Evolutionary conservation across 768 basidiomycete species (phyloP), one percentile per base, ranked within the genome.

Genomic region (Termitomyces heimii): DNA sequence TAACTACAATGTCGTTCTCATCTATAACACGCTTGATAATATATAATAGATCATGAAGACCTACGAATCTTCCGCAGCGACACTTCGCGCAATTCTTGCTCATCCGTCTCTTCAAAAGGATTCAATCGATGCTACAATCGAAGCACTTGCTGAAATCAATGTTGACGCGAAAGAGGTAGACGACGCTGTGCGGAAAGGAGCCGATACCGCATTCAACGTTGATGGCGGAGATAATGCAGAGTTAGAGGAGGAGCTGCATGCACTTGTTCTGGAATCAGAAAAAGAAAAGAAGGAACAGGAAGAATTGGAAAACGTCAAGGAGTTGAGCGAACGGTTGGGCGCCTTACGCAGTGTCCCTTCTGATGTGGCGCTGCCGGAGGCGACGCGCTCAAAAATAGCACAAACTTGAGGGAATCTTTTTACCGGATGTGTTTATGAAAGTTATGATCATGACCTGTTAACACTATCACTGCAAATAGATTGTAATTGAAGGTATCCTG

Each of bases 91-190:
- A 0, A 83, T 98, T 44, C 81, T 98, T 2, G 75, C 86, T 8
- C 85, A 96, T 62, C 93, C 94, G 0, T 84, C 84, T 0, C 75
- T 98, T 13, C 84, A 87, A 59, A 80, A 83, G n/a, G 86, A 86
- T 16, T 80, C 78, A 50, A 83, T 98, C 47, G 90, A 96, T 56
- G 79, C 83, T 62, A 96, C 94, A 3, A 86, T 96, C 82, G 91
- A 94, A 26, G 88, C 86, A 9, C 78, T 98, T 63, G 87, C 90
- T 0, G 88, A 89, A 59, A 89, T 88, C 2, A 87, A 91, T 60
- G 82, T 86, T 1, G 86, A 94, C 65, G 91, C 92, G 43, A 77
- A 77, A 39, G 94, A 97, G 63, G 76, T 97, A 16, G 89, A 96
- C 62, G 82, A 89, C 31, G 83, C 86, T 3, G 83, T 98, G 47